Conservation (phyloP, 2,329 filamentous ascomycete genomes). For the Amylocarpus encephaloides region DNA sequence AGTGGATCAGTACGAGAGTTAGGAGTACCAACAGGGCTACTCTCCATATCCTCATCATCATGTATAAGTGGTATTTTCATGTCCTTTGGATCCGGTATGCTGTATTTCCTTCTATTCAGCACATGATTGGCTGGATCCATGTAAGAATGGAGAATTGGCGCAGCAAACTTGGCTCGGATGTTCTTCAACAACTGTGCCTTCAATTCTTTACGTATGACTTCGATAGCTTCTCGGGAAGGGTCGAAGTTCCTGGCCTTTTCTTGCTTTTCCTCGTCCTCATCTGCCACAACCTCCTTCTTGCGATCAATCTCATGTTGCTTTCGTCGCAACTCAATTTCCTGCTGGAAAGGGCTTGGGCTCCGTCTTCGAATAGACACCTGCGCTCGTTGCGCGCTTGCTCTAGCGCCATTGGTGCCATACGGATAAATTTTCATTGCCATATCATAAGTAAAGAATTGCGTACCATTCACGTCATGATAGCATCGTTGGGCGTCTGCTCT, state of each 20-base stretch:
- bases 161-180: conserved; percentile 80
- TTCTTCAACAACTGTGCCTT: conserved; percentile 82
- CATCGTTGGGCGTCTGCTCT: conserved; percentile 77
- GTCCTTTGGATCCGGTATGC: conserved; percentile 64
- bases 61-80: conserved; percentile 48
- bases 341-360: conserved; percentile 38
- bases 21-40: conserved; percentile 60
- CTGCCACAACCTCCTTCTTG: conserved; percentile 68
- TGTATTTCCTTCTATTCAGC: conserved; percentile 72
- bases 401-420: conserved; percentile 23
- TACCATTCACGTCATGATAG: conserved; percentile 70
- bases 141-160: conserved; percentile 71
- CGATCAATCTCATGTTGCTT: conserved; percentile 61
- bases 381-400: conserved; percentile 11
- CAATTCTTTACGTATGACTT: conserved; percentile 72
- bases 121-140: conserved; percentile 76
- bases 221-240: conserved; percentile 77
- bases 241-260: conserved; percentile 83
- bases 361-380: conserved; percentile 28
- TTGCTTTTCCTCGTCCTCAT: conserved; percentile 84
- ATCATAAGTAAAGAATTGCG: conserved; percentile 82
- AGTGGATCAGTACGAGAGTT: conserved; percentile 56
- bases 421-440: conserved; percentile 82
- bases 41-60: conserved; percentile 51
- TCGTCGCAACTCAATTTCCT: conserved; percentile 42